Evolutionary conservation across 192 early-diverging fungal genomes (phyloP).

Genomic region (Backusella tuberculispora): DNA sequence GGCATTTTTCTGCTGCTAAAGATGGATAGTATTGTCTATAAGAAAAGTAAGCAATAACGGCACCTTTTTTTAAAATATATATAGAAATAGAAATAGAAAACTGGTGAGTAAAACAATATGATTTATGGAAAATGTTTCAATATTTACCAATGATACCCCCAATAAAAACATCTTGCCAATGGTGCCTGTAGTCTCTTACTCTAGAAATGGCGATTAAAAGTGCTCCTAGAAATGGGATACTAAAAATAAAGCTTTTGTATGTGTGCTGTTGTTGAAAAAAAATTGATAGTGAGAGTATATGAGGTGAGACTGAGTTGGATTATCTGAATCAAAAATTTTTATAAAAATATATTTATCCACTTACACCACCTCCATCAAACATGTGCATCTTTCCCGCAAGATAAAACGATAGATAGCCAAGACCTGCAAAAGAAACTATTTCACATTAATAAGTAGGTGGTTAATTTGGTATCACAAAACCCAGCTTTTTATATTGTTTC

Average conservation of each 20-base stretch:
- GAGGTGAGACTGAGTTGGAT: background rate
- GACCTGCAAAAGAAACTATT: constrained; percentile 69
- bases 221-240: constrained; percentile 61
- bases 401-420: constrained; percentile 69
- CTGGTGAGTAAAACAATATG: background rate
- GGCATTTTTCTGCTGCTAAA: constrained; percentile 7
- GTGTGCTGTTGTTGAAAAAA: constrained; percentile 44
- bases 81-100: background rate
- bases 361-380: constrained; percentile 63
- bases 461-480: background rate
- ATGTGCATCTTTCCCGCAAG: constrained; percentile 75
- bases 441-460: background rate
- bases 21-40: constrained; percentile 73
- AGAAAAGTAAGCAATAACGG: constrained; percentile 62
- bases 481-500: no score
- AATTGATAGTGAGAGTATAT: background rate
- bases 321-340: background rate
- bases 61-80: constrained; percentile 44
- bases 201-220: constrained; percentile 66
- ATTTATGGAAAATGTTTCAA: background rate
- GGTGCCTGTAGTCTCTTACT: constrained; percentile 77
- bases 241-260: constrained; percentile 68
- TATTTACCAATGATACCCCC: constrained; percentile 61
- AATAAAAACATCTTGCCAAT: constrained; percentile 76
- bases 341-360: no score